phyloP scores from a whole-genome alignment of 2,329 filamentous ascomycete species.

The Pseudocercospora vitis region DNA sequence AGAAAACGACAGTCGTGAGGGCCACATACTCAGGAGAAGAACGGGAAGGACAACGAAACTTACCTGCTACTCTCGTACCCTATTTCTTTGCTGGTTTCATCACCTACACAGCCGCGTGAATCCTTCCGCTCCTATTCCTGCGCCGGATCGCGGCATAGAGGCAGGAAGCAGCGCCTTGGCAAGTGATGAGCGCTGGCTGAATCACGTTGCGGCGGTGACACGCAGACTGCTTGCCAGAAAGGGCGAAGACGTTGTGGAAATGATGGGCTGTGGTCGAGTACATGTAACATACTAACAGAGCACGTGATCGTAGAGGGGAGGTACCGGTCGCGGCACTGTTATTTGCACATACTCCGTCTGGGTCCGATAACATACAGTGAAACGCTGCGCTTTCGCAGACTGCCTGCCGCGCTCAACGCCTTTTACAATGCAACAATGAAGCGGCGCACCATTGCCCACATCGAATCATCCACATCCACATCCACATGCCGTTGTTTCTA shows the following conservation, averaged over 20 bases:
- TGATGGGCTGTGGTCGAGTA: too few species aligned
- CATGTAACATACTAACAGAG: too few species aligned
- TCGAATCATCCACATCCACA: too few species aligned
- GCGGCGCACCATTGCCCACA: conserved; percentile 12
- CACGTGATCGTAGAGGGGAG: neutral
- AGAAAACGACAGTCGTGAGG: neutral
- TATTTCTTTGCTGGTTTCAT: neutral
- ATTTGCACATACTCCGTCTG: conserved; percentile 4
- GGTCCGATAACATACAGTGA: conserved; percentile 14
- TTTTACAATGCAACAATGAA: conserved; percentile 9
- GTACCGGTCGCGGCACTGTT: neutral
- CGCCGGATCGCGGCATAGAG: neutral
- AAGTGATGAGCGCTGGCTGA: too few species aligned
- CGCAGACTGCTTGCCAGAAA: too few species aligned
- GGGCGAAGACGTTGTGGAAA: neutral
- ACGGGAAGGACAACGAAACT: neutral
- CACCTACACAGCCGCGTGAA: conserved; percentile 4
- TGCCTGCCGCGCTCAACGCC: conserved; percentile 23
- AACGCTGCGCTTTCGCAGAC: conserved; percentile 19
- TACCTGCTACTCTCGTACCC: neutral
- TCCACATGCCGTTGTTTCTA: conserved; percentile 17
- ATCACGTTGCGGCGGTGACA: too few species aligned
- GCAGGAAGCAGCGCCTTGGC: neutral
- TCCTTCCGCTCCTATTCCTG: conserved; percentile 1
- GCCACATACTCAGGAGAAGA: neutral